Conservation (phyloP, 2,329 filamentous ascomycete genomes). For the Monilinia laxa region DNA sequence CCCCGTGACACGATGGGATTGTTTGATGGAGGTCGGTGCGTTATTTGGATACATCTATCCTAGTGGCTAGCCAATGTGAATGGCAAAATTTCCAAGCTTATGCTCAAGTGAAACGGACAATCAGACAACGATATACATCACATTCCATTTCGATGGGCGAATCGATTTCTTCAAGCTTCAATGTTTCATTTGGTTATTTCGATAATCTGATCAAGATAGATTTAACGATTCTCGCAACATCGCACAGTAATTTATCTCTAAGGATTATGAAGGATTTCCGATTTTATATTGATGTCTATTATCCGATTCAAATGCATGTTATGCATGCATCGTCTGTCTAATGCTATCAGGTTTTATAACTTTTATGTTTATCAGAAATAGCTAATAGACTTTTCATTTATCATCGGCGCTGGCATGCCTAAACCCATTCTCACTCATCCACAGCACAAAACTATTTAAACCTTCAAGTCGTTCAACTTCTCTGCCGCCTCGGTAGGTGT, state of each 20-base stretch:
- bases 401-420: constrained; percentile 12
- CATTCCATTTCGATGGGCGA: background rate
- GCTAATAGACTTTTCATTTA: background rate
- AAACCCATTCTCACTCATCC: background rate
- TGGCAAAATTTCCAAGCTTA: too few relatives aligned
- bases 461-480: constrained; percentile 42
- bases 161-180: background rate
- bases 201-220: background rate
- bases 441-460: constrained; percentile 24
- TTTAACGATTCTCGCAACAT: background rate
- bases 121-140: too few relatives aligned
- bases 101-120: too few relatives aligned
- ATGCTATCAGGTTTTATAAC: background rate
- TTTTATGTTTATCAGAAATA: constrained; percentile 5
- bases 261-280: background rate
- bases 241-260: background rate
- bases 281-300: constrained; percentile 8
- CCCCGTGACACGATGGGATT: background rate
- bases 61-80: background rate
- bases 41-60: background rate
- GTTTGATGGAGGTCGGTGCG: background rate
- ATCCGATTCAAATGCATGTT: background rate
- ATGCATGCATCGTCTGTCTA: background rate
- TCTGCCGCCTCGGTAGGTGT: constrained; percentile 39
- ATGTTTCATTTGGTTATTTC: background rate